Percentiles rank a stretch among this genome's conserved stretches.
Conservation (phyloP, 495 filamentous ascomycete species). For the Penicillium flavigenum region DNA sequence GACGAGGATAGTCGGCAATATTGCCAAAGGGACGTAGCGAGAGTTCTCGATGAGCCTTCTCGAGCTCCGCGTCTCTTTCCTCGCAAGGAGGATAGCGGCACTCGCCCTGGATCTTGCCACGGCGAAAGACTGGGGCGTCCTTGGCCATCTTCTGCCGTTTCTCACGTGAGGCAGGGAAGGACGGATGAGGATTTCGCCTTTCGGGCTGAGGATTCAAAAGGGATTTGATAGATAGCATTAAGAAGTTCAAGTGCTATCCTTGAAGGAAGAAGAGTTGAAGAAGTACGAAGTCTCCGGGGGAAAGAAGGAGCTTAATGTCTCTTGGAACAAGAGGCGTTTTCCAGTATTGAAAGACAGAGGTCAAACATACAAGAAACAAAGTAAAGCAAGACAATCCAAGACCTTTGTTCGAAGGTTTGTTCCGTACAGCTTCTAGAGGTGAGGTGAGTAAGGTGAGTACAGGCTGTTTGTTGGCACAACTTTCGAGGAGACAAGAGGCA, state of each 20-base stretch:
- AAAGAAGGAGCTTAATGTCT: slow-evolving; percentile 7
- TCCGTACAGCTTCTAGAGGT: background rate
- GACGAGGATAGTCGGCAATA: slow-evolving; percentile 66
- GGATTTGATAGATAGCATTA: slow-evolving; percentile 37
- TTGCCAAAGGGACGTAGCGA: slow-evolving; percentile 64
- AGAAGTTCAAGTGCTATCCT: slow-evolving; percentile 18
- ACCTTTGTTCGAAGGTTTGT: slow-evolving; percentile 18
- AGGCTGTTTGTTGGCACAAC: slow-evolving; percentile 11
- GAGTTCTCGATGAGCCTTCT: slow-evolving; percentile 57
- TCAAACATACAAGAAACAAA: slow-evolving; percentile 15
- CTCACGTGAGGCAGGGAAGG: slow-evolving; percentile 22
- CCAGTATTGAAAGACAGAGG: slow-evolving; percentile 18
- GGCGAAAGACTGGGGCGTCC: slow-evolving; percentile 58
- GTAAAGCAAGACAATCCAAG: slow-evolving; percentile 23
- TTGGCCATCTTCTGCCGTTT: slow-evolving; percentile 56
- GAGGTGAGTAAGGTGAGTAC: background rate
- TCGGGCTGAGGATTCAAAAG: slow-evolving; percentile 34
- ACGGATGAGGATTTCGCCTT: slow-evolving; percentile 21
- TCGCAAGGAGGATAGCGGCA: slow-evolving; percentile 71
- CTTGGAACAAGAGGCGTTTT: slow-evolving; percentile 24
- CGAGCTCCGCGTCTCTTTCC: slow-evolving; percentile 53
- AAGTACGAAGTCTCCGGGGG: background rate
- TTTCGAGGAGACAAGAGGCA: slow-evolving; percentile 10
- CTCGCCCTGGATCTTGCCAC: slow-evolving; percentile 57
- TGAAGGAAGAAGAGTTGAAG: slow-evolving; percentile 15